Percentiles rank a stretch among this genome's conserved stretches.
These are phyloP conservation scores for Durusdinium trenchii DNA, from an alignment of 73 alveolate species.

Conservation along the genomic window DNA sequence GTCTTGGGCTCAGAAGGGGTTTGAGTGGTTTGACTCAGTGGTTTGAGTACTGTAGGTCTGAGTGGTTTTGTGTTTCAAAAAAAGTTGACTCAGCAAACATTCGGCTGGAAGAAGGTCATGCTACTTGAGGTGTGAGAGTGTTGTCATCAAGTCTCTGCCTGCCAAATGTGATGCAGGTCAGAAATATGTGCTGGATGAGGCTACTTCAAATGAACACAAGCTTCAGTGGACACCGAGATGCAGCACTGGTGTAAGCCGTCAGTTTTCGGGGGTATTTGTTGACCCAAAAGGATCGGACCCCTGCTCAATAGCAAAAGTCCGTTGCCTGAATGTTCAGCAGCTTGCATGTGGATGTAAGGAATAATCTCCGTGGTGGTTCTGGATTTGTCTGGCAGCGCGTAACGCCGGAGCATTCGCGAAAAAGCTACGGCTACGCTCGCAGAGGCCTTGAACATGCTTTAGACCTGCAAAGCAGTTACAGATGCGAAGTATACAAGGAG, in stretches of 20 bases:
- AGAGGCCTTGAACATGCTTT: not conserved
- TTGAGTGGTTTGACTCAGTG: not conserved
- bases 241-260: not conserved
- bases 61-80: not conserved
- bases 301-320: not conserved
- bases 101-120: too few species aligned
- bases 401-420: not conserved
- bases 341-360: not conserved
- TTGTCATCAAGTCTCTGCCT: too few species aligned
- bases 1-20: not conserved
- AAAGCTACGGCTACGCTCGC: conserved; percentile 6
- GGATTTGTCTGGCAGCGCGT: conserved; percentile 75
- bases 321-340: not conserved
- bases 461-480: not conserved
- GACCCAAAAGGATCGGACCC: not conserved
- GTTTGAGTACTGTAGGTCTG: not conserved
- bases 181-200: conserved; percentile 71
- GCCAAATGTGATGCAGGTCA: conserved; percentile 12
- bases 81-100: not conserved
- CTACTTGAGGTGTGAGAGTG: too few species aligned
- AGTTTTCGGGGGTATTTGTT: not conserved
- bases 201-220: conserved; percentile 29
- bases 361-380: conserved; percentile 59
- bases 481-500: too few species aligned
- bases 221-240: conserved; percentile 41